Evolutionary conservation across 495 filamentous ascomycete species (phyloP), one percentile per base, ranked within the genome.

Genomic region (Neurospora sublineolata): DNA sequence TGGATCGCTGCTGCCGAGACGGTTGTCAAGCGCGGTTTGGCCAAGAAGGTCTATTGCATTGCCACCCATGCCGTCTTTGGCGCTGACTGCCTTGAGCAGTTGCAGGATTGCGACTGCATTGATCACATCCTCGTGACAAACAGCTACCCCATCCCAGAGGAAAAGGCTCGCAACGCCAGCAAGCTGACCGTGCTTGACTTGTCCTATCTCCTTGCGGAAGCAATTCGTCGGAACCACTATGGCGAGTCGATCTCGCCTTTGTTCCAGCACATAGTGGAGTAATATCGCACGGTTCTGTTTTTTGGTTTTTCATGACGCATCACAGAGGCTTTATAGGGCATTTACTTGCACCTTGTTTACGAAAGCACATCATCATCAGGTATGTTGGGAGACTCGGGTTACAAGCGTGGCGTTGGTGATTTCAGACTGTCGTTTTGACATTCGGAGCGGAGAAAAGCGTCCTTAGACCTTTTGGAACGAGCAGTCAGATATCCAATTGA

Each of bases 1-100:
- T 99, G 95, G 95, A 95, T 98, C 75, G 95, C 94, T 10, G 95
- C 95, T n/a, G 95, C 95, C 11, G 95, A 99, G 83, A 97, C 94
- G 9, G 94, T 97, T 1, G 92, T 96, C 70, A 97, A 97, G 86
- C 86, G 92, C 73, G 95, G 94, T 74, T 89, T 88, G 67, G 95
- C 96, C 6, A 94, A 92, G 79, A 93, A 92, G 80, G 95, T 99
- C 52, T 97, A 97, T 80, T 97, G 93, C 82, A 97, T 99, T 82
- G 95, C 96, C 23, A 99, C 95, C 0, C 95, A 99, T 77, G 96
- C 93, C 20, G 87, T 99, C 30, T 98, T 98, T 79, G 93, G 93
- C 46, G 91, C 89, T 42, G 91, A 97, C 76, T 93, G 92, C 70
- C 87, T 98, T 12, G 91, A 93, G 75, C 91, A 97, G 80, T 89